Evolutionary conservation across 345 rosid genomes (phyloP).

Genomic region (Populus tremula): DNA sequence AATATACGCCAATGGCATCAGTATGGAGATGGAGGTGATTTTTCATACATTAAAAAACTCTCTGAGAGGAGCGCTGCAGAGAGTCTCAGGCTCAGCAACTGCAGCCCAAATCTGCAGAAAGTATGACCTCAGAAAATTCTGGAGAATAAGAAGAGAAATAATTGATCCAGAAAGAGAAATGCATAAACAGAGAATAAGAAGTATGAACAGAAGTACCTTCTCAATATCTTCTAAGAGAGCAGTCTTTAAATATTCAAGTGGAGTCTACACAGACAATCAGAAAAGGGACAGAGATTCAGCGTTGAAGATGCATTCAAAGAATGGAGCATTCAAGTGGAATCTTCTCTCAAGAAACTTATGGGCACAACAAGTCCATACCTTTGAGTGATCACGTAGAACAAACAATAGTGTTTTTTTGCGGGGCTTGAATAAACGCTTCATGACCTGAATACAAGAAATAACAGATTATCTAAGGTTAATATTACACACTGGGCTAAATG

Average conservation of each 20-base stretch:
- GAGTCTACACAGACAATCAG: slow-evolving; percentile 20
- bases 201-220: slow-evolving; percentile 23
- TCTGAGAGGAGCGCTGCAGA: slow-evolving; percentile 19
- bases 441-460: slow-evolving; percentile 21
- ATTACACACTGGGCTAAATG: too few species aligned
- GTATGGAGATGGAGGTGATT: too few species aligned
- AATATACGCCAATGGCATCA: too few species aligned
- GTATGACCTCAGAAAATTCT: slow-evolving; percentile 3
- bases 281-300: neutral
- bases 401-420: slow-evolving; percentile 32
- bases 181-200: neutral
- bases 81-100: slow-evolving; percentile 28
- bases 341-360: too few species aligned
- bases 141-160: neutral
- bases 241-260: slow-evolving; percentile 30
- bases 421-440: slow-evolving; percentile 38
- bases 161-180: neutral
- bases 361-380: slow-evolving; percentile 14
- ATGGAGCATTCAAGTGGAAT: neutral
- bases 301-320: neutral
- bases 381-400: slow-evolving; percentile 37
- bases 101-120: slow-evolving; percentile 33
- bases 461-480: neutral
- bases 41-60: slow-evolving; percentile 35
- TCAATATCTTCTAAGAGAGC: slow-evolving; percentile 33